phyloP scores from a whole-genome alignment of 345 rosid species.

The Bruguiera sexangula region DNA sequence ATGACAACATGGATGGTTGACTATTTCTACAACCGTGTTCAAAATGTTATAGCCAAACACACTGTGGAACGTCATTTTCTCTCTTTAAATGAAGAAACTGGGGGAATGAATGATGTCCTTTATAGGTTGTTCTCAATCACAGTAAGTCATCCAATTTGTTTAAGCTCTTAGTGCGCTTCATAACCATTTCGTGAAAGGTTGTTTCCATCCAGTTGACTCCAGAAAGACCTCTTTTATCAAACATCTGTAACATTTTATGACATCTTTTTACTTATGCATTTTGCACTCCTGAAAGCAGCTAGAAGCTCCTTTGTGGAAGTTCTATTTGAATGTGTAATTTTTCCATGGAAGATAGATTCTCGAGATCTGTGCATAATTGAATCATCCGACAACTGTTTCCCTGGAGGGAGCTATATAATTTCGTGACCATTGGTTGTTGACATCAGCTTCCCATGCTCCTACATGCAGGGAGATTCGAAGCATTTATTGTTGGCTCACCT shows the following conservation, averaged over 20 bases:
- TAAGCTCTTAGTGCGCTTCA: neutral
- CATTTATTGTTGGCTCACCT: conserved; percentile 84
- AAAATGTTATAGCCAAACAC: conserved; percentile 56
- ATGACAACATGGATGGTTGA: conserved; percentile 82
- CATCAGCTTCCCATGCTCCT: conserved; percentile 5
- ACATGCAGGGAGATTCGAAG: conserved; percentile 68
- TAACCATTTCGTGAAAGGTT: neutral
- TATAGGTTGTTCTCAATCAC: conserved; percentile 64
- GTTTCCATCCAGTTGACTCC: neutral
- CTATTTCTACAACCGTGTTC: conserved; percentile 78
- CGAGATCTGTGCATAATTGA: too few species aligned
- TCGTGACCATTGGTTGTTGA: conserved; percentile 14
- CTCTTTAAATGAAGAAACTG: conserved; percentile 86
- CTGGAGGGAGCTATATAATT: neutral
- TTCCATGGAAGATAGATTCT: neutral
- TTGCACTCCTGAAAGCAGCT: neutral
- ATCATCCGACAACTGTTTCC: neutral
- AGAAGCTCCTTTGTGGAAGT: neutral
- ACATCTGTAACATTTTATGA: neutral
- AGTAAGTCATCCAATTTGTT: conserved; percentile 31
- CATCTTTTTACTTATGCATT: neutral
- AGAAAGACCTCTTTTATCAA: neutral
- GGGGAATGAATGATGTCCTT: conserved; percentile 97
- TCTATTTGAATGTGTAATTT: neutral
- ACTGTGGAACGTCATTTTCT: conserved; percentile 66